Evolutionary conservation across 257 asterid species (phyloP), one percentile per base, ranked within the genome.

Genomic region (Solanum lycopersicoides): DNA sequence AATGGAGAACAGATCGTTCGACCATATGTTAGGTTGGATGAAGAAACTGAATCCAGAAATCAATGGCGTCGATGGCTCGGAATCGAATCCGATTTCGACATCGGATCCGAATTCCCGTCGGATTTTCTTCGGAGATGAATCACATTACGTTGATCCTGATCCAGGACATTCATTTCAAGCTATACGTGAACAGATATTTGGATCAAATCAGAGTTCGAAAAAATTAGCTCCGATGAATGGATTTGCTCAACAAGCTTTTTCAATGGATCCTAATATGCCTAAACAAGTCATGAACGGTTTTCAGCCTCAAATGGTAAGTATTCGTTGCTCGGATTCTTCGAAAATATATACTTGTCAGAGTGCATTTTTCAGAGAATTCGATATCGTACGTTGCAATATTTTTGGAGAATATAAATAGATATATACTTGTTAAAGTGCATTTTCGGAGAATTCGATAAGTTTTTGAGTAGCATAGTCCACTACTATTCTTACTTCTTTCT

Each of bases 11-110:
- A 93, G 98, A 12, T 96, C 99, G n/a, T 96, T 96, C 91, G 99
- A 96, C 91, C 99, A 96, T 89, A 94, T 96, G 98, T 83, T 96
- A 16, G 99, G 98, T 1, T 96, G 99, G 99, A 94, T 96, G 98
- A 96, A 96, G 92, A 94, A 93, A 59, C 92, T 94, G 63, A 94
- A 95, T 85, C 98, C 94, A 0, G 92, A 94, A 7, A 96, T 96
- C 85, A 90, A 96, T 3, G 99, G 99, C 0, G 98, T 95, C 0
- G 93, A 92, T 16, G 99, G 99, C 0, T 92, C 99, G 0, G 93
- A 96, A 30, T 94, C 91, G 82, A 96, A 95, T 83, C 92, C 87
- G 4, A 23, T 93, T 30, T 91, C 92, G 79, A 86, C 96, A 0
- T 69, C 89, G 4, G 94, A 93, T 88, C 94, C 95, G 28, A 91